phyloP scores from a whole-genome alignment of 2,329 filamentous ascomycete genomes.

The Fusarium abutilonis region DNA sequence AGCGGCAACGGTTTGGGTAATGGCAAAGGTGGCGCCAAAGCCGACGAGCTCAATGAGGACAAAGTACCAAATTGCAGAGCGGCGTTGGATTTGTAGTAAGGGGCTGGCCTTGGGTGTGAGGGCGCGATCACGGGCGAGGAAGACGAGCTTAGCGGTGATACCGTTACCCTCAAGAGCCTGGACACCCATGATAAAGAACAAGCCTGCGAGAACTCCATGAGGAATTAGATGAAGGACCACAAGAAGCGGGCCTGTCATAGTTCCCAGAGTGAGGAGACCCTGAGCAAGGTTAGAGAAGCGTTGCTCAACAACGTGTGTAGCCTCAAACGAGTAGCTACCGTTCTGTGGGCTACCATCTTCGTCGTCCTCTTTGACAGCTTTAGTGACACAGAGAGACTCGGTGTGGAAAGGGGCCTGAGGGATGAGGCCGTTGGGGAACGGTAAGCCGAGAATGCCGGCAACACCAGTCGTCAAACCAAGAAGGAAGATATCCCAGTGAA shows the following conservation, averaged over 20 bases:
- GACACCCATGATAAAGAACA: constrained; percentile 87
- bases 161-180: constrained; percentile 81
- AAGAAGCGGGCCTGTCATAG: constrained; percentile 80
- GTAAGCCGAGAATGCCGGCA: constrained; percentile 78
- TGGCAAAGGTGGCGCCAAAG: constrained; percentile 82
- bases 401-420: constrained; percentile 87
- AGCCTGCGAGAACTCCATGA: constrained; percentile 79
- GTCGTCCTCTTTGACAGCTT: constrained; percentile 61
- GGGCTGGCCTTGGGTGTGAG: constrained; percentile 70
- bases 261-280: constrained; percentile 79
- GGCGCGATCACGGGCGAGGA: constrained; percentile 70
- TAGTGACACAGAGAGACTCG: constrained; percentile 77
- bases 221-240: constrained; percentile 80
- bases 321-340: constrained; percentile 62
- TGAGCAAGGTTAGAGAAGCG: constrained; percentile 81
- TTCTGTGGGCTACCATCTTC: constrained; percentile 63
- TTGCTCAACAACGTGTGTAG: constrained; percentile 78
- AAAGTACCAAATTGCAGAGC: constrained; percentile 75
- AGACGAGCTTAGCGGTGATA: constrained; percentile 78
- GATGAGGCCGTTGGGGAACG: constrained; percentile 85
- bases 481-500: constrained; percentile 87
- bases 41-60: constrained; percentile 73
- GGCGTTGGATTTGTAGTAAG: constrained; percentile 68
- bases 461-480: constrained; percentile 81
- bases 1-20: constrained; percentile 83